Percentiles rank a stretch among this genome's conserved stretches.
Evolutionary conservation across 2,329 filamentous ascomycete species (phyloP).

Genomic region (Stemphylium vesicarium): DNA sequence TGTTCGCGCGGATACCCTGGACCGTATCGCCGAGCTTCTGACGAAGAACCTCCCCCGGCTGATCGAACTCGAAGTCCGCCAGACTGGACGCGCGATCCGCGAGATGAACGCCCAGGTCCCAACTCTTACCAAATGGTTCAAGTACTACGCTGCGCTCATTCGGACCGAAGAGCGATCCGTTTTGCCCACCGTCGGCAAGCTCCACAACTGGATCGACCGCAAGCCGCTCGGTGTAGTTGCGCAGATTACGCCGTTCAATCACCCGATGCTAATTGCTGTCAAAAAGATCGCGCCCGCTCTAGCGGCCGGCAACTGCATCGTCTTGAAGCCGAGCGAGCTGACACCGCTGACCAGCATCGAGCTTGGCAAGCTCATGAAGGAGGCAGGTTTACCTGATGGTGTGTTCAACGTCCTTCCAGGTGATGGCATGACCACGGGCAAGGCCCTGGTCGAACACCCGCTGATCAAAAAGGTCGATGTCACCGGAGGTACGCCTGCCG

Average conservation of each 20-base stretch:
- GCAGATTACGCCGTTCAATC: constrained; percentile 50
- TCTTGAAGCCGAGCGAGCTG: constrained; percentile 49
- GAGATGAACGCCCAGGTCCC: constrained; percentile 75
- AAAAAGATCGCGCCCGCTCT: constrained; percentile 50
- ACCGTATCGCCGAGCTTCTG: constrained; percentile 64
- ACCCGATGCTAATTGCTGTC: constrained; percentile 50
- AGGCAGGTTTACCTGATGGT: constrained; percentile 48
- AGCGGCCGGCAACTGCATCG: constrained; percentile 45
- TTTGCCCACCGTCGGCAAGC: constrained; percentile 66
- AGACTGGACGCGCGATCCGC: constrained; percentile 71
- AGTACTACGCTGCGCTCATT: constrained; percentile 71
- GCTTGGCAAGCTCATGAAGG: constrained; percentile 45
- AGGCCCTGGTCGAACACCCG: constrained; percentile 44
- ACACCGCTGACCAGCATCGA: constrained; percentile 47
- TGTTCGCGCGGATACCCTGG: constrained; percentile 66
- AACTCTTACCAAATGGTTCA: constrained; percentile 71
- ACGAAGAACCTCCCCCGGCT: constrained; percentile 60
- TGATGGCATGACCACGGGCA: constrained; percentile 43
- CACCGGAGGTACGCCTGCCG: constrained; percentile 48
- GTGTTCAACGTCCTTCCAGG: constrained; percentile 46
- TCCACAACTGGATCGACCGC: constrained; percentile 53
- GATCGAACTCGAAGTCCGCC: constrained; percentile 68
- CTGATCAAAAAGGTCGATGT: constrained; percentile 49
- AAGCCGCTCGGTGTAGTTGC: constrained; percentile 48
- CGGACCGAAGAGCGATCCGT: constrained; percentile 72